Evolutionary conservation across 139 green algal species (phyloP).

Genomic region (Chlamydomonas sphaeroides): DNA sequence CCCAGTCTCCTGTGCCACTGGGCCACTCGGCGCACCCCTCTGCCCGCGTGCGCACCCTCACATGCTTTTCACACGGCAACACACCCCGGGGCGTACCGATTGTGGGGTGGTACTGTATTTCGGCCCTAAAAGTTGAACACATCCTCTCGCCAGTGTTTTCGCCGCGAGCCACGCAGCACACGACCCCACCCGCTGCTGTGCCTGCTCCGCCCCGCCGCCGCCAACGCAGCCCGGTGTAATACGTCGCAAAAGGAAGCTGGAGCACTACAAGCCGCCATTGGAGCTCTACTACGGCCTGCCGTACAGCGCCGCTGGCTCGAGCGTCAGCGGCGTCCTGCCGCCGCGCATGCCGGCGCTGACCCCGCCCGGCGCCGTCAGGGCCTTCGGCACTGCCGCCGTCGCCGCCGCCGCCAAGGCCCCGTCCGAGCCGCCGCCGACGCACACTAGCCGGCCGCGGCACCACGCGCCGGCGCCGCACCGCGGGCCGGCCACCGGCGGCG

Average conservation of each 20-base stretch:
- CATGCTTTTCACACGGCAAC: no score
- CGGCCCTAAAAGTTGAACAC: no score
- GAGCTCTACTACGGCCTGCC: not conserved
- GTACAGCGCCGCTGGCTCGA: not conserved
- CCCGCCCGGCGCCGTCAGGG: not conserved
- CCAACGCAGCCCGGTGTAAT: no score
- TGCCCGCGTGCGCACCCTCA: no score
- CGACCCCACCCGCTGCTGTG: no score
- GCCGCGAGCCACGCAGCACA: no score
- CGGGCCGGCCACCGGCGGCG: not conserved
- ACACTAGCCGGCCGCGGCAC: slow-evolving; percentile 27
- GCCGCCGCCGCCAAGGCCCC: not conserved
- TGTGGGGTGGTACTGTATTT: no score
- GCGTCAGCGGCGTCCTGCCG: not conserved
- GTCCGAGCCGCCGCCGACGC: not conserved
- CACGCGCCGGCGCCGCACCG: not conserved
- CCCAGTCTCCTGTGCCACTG: no score
- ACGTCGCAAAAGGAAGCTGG: not conserved
- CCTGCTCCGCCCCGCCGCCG: no score
- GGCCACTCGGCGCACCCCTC: no score
- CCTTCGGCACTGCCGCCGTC: not conserved
- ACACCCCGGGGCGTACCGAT: no score
- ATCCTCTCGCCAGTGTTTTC: no score
- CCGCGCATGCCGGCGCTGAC: not conserved
- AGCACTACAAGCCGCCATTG: not conserved